These are phyloP conservation scores for Trichoderma afroharzianum DNA, from an alignment of 2,329 filamentous ascomycete species.

Conservation along the genomic window DNA sequence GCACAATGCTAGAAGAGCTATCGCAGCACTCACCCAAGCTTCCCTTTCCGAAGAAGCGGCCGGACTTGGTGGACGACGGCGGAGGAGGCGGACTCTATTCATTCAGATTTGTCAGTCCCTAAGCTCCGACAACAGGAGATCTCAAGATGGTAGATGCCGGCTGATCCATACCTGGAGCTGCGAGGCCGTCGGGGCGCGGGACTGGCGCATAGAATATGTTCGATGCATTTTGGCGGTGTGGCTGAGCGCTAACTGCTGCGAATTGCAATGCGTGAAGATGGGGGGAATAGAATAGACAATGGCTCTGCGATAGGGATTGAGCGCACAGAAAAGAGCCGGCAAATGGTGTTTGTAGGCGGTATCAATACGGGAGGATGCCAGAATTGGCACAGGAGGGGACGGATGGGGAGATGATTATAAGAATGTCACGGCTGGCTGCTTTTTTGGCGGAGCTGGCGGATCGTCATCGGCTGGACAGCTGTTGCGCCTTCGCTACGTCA, in stretches of 20 bases:
- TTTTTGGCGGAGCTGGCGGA: slow-evolving; percentile 18
- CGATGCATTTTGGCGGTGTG: slow-evolving; percentile 72
- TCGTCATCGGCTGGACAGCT: slow-evolving; percentile 18
- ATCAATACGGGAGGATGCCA: background rate
- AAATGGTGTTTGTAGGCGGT: background rate
- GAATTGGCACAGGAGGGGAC: slow-evolving; percentile 3
- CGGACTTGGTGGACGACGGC: slow-evolving; percentile 83
- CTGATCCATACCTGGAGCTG: slow-evolving; percentile 52
- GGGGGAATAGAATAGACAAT: background rate
- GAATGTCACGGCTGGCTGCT: background rate
- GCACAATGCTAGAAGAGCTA: background rate
- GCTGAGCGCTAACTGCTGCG: slow-evolving; percentile 21
- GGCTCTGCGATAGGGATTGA: background rate
- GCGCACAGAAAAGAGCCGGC: slow-evolving; percentile 5
- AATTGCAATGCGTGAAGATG: slow-evolving; percentile 6
- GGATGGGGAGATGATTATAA: slow-evolving; percentile 18
- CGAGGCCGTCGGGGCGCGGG: slow-evolving; percentile 91
- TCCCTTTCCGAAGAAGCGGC: slow-evolving; percentile 80
- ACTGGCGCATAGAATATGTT: slow-evolving; percentile 98
- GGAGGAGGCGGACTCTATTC: slow-evolving; percentile 87
- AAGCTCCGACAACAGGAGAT: background rate
- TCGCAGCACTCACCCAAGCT: slow-evolving; percentile 70
- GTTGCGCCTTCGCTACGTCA: slow-evolving; percentile 16
- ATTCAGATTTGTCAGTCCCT: background rate
- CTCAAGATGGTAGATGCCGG: background rate